Evolutionary conservation across 2,329 filamentous ascomycete species (phyloP).

Genomic region (Fusarium sp.): DNA sequence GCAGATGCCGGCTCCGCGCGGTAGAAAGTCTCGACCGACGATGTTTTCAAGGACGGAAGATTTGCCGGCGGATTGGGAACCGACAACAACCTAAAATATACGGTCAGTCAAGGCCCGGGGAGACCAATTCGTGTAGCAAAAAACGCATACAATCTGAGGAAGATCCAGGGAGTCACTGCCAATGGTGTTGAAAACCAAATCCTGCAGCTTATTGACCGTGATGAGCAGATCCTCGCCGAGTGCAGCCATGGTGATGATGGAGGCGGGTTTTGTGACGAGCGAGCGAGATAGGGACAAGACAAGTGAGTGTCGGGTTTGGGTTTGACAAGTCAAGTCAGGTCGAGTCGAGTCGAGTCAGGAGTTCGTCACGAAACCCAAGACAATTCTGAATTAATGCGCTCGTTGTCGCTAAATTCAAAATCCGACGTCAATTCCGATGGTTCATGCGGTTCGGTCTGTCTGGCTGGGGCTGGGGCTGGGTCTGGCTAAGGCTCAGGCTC

Average conservation of each 20-base stretch:
- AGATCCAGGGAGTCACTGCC: conserved; percentile 98
- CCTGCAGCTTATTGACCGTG: conserved; percentile 98
- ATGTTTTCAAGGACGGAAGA: conserved; percentile 99
- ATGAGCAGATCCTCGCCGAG: conserved; percentile 95
- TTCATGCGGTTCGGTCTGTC: conserved; percentile 47
- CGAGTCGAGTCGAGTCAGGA: conserved; percentile 29
- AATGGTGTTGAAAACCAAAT: conserved; percentile 99
- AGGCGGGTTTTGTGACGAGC: conserved; percentile 32
- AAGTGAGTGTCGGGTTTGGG: conserved; percentile 26
- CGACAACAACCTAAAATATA: conserved; percentile 85
- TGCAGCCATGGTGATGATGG: conserved; percentile 78
- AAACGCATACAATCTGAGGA: conserved; percentile 88
- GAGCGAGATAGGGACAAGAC: conserved; percentile 22
- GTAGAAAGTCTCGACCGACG: conserved; percentile 96
- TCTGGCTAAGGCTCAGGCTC: conserved; percentile 21
- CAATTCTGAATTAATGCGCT: conserved; percentile 45
- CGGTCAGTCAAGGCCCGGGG: conserved; percentile 33
- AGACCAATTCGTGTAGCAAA: conserved; percentile 29
- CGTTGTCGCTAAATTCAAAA: conserved; percentile 48
- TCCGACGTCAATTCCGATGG: conserved; percentile 47
- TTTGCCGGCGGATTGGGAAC: conserved; percentile 98
- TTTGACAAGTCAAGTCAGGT: conserved; percentile 23
- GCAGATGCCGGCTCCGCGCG: conserved; percentile 95
- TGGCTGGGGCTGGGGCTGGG: conserved; percentile 24
- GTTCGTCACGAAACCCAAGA: conserved; percentile 35